phyloP scores from a whole-genome alignment of 192 early-diverging fungal species.

The Rhizophagus prolifer region DNA sequence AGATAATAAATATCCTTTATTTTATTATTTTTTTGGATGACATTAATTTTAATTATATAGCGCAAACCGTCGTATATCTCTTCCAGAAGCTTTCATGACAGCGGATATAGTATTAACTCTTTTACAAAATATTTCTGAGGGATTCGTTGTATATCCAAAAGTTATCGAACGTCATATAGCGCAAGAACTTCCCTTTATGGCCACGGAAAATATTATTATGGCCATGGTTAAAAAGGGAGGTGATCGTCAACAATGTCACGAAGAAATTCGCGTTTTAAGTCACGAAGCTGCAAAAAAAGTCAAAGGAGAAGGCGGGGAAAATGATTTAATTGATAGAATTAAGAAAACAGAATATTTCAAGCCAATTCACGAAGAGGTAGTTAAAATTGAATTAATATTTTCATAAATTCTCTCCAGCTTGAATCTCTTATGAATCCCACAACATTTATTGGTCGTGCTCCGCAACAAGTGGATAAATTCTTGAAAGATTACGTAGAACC shows the following conservation, averaged over 20 bases:
- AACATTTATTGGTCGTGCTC: conserved; percentile 94
- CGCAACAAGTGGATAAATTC: conserved; percentile 89
- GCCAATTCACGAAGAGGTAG: conserved; percentile 70
- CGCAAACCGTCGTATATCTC: conserved; percentile 92
- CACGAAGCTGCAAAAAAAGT: conserved; percentile 91
- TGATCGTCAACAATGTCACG: conserved; percentile 94
- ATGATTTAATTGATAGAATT: conserved; percentile 93
- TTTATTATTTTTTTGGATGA: background rate
- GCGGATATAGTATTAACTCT: conserved; percentile 94
- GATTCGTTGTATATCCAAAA: conserved; percentile 95
- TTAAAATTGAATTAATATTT: conserved; percentile 31
- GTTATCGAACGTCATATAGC: conserved; percentile 88
- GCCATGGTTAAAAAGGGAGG: conserved; percentile 96
- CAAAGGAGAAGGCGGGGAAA: conserved; percentile 90
- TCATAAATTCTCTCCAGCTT: conserved; percentile 32
- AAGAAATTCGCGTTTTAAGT: conserved; percentile 92
- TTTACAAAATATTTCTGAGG: conserved; percentile 95
- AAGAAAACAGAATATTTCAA: conserved; percentile 82
- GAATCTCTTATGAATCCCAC: conserved; percentile 78
- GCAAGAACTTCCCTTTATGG: conserved; percentile 99
- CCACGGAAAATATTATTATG: conserved; percentile 99
- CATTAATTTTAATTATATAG: conserved; percentile 33
- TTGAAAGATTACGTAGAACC: conserved; percentile 76
- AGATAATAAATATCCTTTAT: too few species aligned
- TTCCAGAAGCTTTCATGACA: conserved; percentile 96